A percentile compares a stretch with the other conserved stretches of the same genome.
Conservation (phyloP, 1,139 yeast genomes). For the Hyphopichia pseudoburtonii region DNA sequence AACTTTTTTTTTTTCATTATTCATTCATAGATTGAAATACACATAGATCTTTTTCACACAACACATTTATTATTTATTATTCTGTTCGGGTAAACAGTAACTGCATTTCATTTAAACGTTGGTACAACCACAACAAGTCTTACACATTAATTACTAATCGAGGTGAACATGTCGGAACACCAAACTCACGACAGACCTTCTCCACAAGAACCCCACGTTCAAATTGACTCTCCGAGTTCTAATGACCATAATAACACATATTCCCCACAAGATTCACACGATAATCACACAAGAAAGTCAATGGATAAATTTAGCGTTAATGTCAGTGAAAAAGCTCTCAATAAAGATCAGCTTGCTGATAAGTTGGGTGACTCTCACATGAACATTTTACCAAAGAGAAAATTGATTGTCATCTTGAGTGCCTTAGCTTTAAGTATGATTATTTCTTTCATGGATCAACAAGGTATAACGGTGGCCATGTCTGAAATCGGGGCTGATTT, state of each 20-base stretch:
- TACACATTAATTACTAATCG: too few relatives aligned
- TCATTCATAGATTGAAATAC: too few relatives aligned
- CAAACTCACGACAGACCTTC: too few relatives aligned
- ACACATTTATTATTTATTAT: too few relatives aligned
- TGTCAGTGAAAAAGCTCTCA: conserved; percentile 5
- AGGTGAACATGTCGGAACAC: too few relatives aligned
- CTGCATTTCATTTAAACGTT: too few relatives aligned
- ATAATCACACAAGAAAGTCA: not conserved
- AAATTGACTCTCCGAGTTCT: not conserved
- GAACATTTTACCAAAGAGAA: conserved; percentile 31
- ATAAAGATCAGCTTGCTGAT: conserved; percentile 20
- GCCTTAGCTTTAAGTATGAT: conserved; percentile 26
- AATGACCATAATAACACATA: not conserved
- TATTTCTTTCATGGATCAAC: conserved; percentile 42
- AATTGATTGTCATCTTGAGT: conserved; percentile 27
- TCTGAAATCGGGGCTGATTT: conserved; percentile 36
- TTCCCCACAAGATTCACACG: not conserved
- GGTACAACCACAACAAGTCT: too few relatives aligned
- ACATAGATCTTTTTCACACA: too few relatives aligned
- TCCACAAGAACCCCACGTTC: conserved; percentile 1
- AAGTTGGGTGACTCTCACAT: conserved; percentile 38
- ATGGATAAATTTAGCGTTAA: conserved; percentile 1
- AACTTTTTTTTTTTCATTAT: too few relatives aligned
- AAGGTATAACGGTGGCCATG: conserved; percentile 41
- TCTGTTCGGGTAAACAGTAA: too few relatives aligned